Evolutionary conservation across 129 eudicot species (phyloP), one percentile per base, ranked within the genome.

Genomic region (Pittosporum tobira): DNA sequence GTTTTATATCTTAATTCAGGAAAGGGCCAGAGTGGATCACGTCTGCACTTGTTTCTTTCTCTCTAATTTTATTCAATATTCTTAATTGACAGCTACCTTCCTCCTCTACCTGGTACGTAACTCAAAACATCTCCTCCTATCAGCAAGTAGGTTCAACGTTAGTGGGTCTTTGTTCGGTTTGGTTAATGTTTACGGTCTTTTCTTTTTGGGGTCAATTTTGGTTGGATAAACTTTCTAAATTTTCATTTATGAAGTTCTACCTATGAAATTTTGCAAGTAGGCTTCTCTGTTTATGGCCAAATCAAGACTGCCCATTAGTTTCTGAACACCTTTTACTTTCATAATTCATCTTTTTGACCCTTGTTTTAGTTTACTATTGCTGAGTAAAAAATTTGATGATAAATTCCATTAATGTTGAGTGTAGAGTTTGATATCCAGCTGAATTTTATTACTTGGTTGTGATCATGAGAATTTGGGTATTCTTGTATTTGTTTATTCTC

Each of bases 401-500:
- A 50, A 23, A 27, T 53, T 16, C 13, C 28, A 15, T 53, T n/a
- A n/a, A n/a, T 28, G 14, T 26, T n/a, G 59, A 53, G 21, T 53
- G 5, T 28, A n/a, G n/a, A n/a, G n/a, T n/a, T n/a, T n/a, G 2
- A 24, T 18, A 31, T 48, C 28, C 20, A 55, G 53, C 42, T 51
- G 25, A 26, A 34, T 57, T 53, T 57, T 20, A 14, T 25, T 45
- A 49, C 54, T 47, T 57, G 57, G 46, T 38, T 3, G 43, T 61
- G 37, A 43, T 59, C 46, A 86, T 83, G 94, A 78, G 63, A 30
- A 63, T 51, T 64, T 72, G 79, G 77, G 66, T 49, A 13, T 74
- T 72, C 43, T 52, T 67, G 14, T 62, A 45, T 62, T 67, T 71
- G 65, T 16, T 68, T 46, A 19, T 79, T 15, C 75, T 82, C 61